These are phyloP conservation scores for Brettanomyces naardenensis DNA, from an alignment of 805 yeast genomes.

Conservation along the genomic window DNA sequence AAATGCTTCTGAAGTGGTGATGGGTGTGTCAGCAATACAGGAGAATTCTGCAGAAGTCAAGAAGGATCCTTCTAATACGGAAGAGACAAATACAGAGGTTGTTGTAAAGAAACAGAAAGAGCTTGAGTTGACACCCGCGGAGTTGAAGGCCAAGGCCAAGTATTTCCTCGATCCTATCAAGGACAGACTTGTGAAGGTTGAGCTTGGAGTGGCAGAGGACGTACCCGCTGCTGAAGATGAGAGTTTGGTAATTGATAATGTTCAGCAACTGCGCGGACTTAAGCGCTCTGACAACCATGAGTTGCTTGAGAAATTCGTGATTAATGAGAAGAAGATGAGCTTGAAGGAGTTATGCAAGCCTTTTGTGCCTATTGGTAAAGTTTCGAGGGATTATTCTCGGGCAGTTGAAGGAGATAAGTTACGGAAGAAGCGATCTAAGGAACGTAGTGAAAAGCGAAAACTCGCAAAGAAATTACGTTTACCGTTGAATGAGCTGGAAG, in stretches of 20 bases:
- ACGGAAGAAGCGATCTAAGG: slow-evolving; percentile 24
- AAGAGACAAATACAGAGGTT: slow-evolving; percentile 1
- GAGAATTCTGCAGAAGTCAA: slow-evolving; percentile 2
- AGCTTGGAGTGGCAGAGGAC: slow-evolving; percentile 15
- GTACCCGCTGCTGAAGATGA: slow-evolving; percentile 5
- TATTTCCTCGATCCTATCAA: slow-evolving; percentile 12
- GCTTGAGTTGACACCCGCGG: slow-evolving; percentile 3
- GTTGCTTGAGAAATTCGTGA: slow-evolving; percentile 30
- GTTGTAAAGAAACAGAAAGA: slow-evolving; percentile 3
- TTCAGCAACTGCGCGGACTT: slow-evolving; percentile 22
- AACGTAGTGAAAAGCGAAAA: slow-evolving; percentile 30
- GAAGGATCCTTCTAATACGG: neutral
- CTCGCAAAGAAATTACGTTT: slow-evolving; percentile 34
- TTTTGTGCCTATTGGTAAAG: slow-evolving; percentile 54
- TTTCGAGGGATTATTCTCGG: slow-evolving; percentile 47
- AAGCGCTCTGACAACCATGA: slow-evolving; percentile 33
- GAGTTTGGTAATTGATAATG: slow-evolving; percentile 11
- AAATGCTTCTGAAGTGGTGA: slow-evolving; percentile 3
- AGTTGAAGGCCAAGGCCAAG: slow-evolving; percentile 9
- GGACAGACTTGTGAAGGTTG: slow-evolving; percentile 12
- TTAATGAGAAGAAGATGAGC: slow-evolving; percentile 49
- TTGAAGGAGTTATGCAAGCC: slow-evolving; percentile 70
- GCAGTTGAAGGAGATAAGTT: slow-evolving; percentile 46
- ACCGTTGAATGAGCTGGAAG: slow-evolving; percentile 23
- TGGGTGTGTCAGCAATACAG: neutral